Base-by-base conservation (phyloP, 73 alveolate species). In the Breviolum minutum region DNA sequence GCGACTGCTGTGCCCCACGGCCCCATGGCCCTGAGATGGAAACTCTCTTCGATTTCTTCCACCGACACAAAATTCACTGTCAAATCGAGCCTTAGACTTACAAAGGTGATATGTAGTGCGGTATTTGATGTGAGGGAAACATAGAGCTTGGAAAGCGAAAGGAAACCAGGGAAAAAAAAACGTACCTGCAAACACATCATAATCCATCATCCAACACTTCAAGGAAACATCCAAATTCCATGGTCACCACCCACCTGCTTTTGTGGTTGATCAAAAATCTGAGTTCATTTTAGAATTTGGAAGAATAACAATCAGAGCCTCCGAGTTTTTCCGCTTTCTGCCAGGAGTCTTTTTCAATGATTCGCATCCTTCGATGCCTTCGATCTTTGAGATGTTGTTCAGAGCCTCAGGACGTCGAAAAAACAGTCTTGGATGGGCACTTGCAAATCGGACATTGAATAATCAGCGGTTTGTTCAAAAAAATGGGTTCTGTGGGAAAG, bases 341-440 rank as follows among this genome's bases (percentile, higher is more conserved):
- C 54, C 54, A 40, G 54, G 54, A 40, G 54, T 40, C 99, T 99
- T 99, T 99, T 99, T 99, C 99, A 99, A 99, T 63, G 99, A 99
- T 98, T 99, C 99, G 80, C 99, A 99, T 22, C 99, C 99, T 66
- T 99, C 99, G 73, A 99, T 98, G 79, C 99, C 99, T 99, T 99
- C 99, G 48, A 99, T 99, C 95, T 99, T 99, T 30, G 99, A 79
- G 91, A 99, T 99, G 94, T 99, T 99, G 99, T 99, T 99, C 62
- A 99, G 99, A 17, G 99, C 99, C 95, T 85, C 54, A 40, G 54
- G 54, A 40, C 54, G 54, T 60, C 54, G 71, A 66, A 29, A 13
- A 9, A 61, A 70, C 40, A 17, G 30, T 12, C 19, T 76, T 16
- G 54, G 54, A 40, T 40, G 17, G n/a, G 77, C 24, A 68, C 77